A percentile compares a stretch with the other conserved stretches of the same genome.
Conservation (phyloP, 805 yeast species). For the Saccharomycopsis javanensis region DNA sequence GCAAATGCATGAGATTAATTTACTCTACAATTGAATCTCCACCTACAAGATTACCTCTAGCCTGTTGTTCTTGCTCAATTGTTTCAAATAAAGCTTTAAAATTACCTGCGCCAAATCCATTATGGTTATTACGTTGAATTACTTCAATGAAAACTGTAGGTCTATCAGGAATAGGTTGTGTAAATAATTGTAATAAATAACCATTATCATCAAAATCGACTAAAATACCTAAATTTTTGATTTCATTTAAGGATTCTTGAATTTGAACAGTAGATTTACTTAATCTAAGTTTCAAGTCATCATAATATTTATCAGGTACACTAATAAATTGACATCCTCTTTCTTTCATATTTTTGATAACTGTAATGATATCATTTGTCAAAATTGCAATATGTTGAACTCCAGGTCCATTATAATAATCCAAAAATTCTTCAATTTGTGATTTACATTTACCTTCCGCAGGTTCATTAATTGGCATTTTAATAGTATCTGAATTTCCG, state of each 20-base stretch:
- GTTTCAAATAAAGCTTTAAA: constrained; percentile 74
- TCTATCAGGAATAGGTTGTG: constrained; percentile 64
- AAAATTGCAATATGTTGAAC: constrained; percentile 72
- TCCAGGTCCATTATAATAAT: constrained; percentile 71
- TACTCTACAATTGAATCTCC: neutral
- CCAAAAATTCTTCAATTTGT: constrained; percentile 76
- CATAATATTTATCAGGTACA: constrained; percentile 52
- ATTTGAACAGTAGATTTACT: constrained; percentile 34
- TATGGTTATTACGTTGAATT: constrained; percentile 68
- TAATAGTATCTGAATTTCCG: constrained; percentile 43
- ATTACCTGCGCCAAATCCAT: constrained; percentile 87
- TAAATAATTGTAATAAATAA: constrained; percentile 72
- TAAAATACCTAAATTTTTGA: constrained; percentile 48
- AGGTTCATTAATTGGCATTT: constrained; percentile 84
- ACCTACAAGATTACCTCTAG: constrained; percentile 49
- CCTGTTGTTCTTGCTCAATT: constrained; percentile 65
- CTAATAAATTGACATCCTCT: constrained; percentile 64
- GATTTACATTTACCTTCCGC: constrained; percentile 56
- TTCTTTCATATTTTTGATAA: constrained; percentile 43
- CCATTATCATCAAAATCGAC: constrained; percentile 72
- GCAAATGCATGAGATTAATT: neutral
- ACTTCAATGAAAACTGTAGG: constrained; percentile 79
- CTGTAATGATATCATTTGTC: constrained; percentile 49
- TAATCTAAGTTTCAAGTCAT: constrained; percentile 37
- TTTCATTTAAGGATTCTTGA: constrained; percentile 40